Conservation (phyloP, 495 filamentous ascomycete species). For the Aspergillus kassunensis region DNA sequence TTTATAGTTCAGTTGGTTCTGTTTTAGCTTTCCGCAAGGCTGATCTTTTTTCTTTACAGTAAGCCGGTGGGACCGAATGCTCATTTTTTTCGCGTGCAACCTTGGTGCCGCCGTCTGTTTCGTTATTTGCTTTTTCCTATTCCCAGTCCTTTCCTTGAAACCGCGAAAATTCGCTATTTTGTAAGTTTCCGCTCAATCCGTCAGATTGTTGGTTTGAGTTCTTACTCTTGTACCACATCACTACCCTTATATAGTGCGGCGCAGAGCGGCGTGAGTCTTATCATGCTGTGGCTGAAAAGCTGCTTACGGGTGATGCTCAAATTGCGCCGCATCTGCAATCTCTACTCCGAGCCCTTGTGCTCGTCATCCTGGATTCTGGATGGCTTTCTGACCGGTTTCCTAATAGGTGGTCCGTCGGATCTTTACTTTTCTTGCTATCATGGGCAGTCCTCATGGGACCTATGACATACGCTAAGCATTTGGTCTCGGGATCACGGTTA, state of each 20-base stretch:
- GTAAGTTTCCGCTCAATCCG: constrained; percentile 63
- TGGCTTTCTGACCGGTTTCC: constrained; percentile 21
- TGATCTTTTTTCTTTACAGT: constrained; percentile 53
- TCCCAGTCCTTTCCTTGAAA: constrained; percentile 70
- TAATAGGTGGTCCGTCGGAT: constrained; percentile 88
- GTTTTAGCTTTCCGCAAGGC: constrained; percentile 17
- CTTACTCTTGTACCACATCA: not conserved
- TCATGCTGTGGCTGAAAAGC: constrained; percentile 17
- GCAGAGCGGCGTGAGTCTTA: constrained; percentile 16
- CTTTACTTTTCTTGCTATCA: constrained; percentile 82
- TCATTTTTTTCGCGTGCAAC: constrained; percentile 91
- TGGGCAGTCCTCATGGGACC: constrained; percentile 95
- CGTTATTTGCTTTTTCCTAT: constrained; percentile 83
- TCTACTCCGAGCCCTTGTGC: constrained; percentile 1
- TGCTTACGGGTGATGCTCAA: constrained; percentile 3
- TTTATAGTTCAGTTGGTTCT: constrained; percentile 9
- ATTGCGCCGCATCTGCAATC: constrained; percentile 12
- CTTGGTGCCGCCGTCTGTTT: constrained; percentile 87
- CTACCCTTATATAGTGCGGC: not conserved
- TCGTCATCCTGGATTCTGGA: constrained; percentile 5
- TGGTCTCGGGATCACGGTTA: constrained; percentile 77
- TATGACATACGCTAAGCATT: constrained; percentile 71
- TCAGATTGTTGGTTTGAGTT: constrained; percentile 7
- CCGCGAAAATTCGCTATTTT: constrained; percentile 94
- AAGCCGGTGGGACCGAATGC: constrained; percentile 92